Conservation (phyloP, 1,284 basidiomycete species). For the Ganoderma leucocontextum region DNA sequence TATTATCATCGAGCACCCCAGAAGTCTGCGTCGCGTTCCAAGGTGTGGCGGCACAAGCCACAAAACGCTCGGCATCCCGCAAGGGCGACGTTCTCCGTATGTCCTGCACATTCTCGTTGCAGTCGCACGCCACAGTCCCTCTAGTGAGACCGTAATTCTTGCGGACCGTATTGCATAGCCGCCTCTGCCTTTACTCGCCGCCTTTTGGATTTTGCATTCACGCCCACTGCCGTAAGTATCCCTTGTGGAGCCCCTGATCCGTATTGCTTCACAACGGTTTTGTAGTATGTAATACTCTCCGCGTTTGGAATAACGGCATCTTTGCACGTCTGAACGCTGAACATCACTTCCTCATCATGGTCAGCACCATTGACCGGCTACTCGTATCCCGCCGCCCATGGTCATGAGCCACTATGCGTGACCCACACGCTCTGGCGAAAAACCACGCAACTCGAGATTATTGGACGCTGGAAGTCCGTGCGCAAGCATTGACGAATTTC, state of each 20-base stretch:
- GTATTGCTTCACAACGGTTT: conserved; percentile 6
- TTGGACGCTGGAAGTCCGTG: neutral
- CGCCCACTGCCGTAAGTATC: conserved; percentile 22
- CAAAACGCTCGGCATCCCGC: conserved; percentile 6
- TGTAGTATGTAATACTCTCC: neutral
- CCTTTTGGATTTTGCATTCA: conserved; percentile 20
- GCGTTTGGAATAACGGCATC: neutral
- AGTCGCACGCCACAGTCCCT: conserved; percentile 19
- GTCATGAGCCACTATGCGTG: neutral
- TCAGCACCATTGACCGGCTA: neutral
- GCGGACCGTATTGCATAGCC: conserved; percentile 8
- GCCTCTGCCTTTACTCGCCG: conserved; percentile 16
- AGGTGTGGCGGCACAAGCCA: neutral
- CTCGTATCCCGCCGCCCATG: neutral
- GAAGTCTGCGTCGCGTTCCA: neutral
- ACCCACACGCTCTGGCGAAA: neutral
- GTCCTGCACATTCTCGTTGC: neutral
- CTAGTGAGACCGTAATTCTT: conserved; percentile 26
- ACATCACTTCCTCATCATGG: neutral
- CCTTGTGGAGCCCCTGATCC: neutral
- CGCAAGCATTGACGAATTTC: neutral
- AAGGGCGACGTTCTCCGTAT: neutral
- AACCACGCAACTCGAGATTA: neutral
- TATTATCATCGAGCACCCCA: neutral
- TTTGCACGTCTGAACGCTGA: conserved; percentile 2